phyloP scores from a whole-genome alignment of 805 yeast genomes.

The Candida xiaguanensis region DNA sequence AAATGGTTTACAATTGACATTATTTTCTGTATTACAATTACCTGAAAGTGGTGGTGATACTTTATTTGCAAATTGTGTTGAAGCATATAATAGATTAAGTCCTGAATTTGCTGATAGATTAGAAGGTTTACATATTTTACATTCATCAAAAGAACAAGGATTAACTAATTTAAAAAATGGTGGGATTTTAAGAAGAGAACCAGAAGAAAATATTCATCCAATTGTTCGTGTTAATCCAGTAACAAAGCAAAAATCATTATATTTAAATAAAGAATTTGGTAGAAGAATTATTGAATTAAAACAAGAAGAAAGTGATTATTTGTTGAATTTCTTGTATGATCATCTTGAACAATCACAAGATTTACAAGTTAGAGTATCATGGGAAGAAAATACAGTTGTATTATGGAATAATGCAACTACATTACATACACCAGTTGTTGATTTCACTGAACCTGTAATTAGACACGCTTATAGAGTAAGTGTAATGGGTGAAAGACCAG shows the following conservation, averaged over 20 bases:
- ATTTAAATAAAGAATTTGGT: conserved; percentile 32
- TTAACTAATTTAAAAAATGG: conserved; percentile 24
- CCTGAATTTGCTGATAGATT: conserved; percentile 31
- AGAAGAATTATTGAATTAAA: conserved; percentile 32
- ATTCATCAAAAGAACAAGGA: conserved; percentile 32
- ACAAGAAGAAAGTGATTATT: conserved; percentile 29
- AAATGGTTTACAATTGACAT: conserved; percentile 33
- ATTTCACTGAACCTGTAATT: conserved; percentile 32
- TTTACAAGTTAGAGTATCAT: conserved; percentile 32
- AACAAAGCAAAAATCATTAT: conserved; percentile 27
- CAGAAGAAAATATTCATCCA: conserved; percentile 33
- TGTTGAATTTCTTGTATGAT: conserved; percentile 27
- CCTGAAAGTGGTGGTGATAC: conserved; percentile 38
- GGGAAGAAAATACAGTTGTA: conserved; percentile 36
- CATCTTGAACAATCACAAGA: conserved; percentile 33
- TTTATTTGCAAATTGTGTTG: conserved; percentile 34
- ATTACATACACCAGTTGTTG: conserved; percentile 33
- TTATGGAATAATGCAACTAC: conserved; percentile 34
- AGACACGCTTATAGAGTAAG: conserved; percentile 36
- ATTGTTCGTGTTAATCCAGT: conserved; percentile 34
- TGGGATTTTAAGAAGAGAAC: conserved; percentile 30
- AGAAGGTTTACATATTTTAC: conserved; percentile 31
- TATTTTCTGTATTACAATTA: conserved; percentile 32
- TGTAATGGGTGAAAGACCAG: conserved; percentile 38
- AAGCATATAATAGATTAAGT: conserved; percentile 33